A percentile compares a stretch with the other conserved stretches of the same genome.
phyloP scores from a whole-genome alignment of 202 grass and related monocot genomes.

The Schoenoplectus tabernaemontani region DNA sequence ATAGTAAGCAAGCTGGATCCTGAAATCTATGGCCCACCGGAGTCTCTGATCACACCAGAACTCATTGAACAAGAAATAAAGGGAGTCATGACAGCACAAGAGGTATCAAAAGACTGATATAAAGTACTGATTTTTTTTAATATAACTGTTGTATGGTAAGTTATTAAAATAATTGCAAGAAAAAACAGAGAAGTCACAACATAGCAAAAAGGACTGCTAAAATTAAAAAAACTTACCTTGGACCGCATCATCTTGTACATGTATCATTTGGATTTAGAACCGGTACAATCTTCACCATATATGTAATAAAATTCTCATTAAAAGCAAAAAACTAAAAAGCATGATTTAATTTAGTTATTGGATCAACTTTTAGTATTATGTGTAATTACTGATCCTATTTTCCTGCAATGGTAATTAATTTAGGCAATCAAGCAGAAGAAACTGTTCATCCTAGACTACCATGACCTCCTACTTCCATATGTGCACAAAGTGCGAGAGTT shows the following conservation, averaged over 20 bases:
- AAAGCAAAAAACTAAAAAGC: neutral
- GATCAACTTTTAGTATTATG: neutral
- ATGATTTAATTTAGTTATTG: neutral
- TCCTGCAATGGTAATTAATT: neutral
- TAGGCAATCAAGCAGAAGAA: slow-evolving; percentile 54
- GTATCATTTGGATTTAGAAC: neutral
- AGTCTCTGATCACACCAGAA: slow-evolving; percentile 58
- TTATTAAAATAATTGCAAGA: neutral
- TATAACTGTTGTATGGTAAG: neutral
- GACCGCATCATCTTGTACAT: neutral
- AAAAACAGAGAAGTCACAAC: neutral
- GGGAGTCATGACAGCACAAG: slow-evolving; percentile 36
- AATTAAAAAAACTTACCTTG: neutral
- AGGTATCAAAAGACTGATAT: slow-evolving; percentile 16
- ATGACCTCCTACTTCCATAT: slow-evolving; percentile 72
- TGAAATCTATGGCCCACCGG: slow-evolving; percentile 51
- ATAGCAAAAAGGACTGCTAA: neutral
- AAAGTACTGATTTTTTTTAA: neutral
- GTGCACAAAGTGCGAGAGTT: slow-evolving; percentile 55
- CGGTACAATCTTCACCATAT: neutral
- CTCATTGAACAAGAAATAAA: slow-evolving; percentile 53
- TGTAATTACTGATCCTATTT: neutral
- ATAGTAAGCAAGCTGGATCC: slow-evolving; percentile 78
- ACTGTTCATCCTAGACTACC: slow-evolving; percentile 77
- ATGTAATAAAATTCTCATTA: neutral